These are phyloP conservation scores for Cajanus cajan DNA, from an alignment of 306 rosid genomes.

Conservation along the genomic window DNA sequence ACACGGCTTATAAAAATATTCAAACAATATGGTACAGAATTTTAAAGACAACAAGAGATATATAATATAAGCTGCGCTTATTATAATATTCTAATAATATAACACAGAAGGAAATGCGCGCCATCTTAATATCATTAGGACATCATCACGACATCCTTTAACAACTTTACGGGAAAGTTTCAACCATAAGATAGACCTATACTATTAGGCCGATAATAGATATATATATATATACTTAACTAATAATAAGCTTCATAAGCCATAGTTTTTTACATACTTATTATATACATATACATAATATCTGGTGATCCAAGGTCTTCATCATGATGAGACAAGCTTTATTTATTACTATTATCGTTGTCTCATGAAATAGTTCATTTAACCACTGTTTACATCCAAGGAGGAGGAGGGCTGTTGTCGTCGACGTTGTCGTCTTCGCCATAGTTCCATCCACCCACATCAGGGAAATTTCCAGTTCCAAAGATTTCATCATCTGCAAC, in stretches of 20 bases:
- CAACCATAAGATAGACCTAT: not conserved
- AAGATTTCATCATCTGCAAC: conserved; percentile 32
- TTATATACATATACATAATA: not conserved
- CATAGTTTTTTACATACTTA: not conserved
- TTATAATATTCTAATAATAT: not conserved
- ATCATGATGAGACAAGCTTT: not conserved
- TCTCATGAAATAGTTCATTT: not conserved
- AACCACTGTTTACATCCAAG: conserved; percentile 40
- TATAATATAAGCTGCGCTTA: no score
- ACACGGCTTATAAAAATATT: not conserved
- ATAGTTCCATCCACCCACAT: conserved; percentile 49
- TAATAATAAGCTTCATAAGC: not conserved
- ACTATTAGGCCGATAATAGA: not conserved
- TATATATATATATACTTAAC: not conserved
- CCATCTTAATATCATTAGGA: not conserved
- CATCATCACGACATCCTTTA: not conserved
- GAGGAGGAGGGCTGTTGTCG: not conserved
- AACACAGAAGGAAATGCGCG: not conserved
- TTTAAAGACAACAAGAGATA: no score
- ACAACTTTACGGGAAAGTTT: not conserved
- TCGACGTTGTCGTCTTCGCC: no score
- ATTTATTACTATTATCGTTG: not conserved
- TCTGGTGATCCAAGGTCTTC: not conserved
- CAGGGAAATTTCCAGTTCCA: conserved; percentile 24
- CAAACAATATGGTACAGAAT: no score